These are phyloP conservation scores for Pterocarpus macrocarpus DNA, from an alignment of 306 rosid genomes.

Conservation along the genomic window DNA sequence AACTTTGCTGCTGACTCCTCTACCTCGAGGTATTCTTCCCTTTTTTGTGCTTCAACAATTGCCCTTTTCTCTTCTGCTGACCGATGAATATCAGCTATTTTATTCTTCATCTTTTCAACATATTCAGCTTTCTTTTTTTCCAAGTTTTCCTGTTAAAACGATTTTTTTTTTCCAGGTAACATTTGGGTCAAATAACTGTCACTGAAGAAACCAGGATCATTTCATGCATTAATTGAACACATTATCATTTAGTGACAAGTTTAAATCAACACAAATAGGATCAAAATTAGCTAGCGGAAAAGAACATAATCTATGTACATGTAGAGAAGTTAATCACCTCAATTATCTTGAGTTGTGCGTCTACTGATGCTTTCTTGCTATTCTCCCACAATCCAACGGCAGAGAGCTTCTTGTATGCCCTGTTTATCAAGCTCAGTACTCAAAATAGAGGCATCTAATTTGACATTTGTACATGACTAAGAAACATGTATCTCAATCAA, in stretches of 20 bases:
- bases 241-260: not conserved
- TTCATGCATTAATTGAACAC: not conserved
- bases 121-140: conserved; percentile 77
- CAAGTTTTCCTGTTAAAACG: conserved; percentile 62
- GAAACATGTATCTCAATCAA: not conserved
- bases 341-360: conserved; percentile 68
- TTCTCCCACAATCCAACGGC: conserved; percentile 80
- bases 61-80: conserved; percentile 83
- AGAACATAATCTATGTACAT: not conserved
- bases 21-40: conserved; percentile 65
- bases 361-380: conserved; percentile 62
- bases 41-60: conserved; percentile 66
- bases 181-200: not conserved
- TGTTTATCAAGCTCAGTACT: conserved; percentile 40
- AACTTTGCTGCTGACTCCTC: conserved; percentile 80
- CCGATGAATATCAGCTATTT: conserved; percentile 68
- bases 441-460: not conserved
- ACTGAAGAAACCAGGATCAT: not conserved
- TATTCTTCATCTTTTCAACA: conserved; percentile 72
- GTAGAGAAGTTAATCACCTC: conserved; percentile 61
- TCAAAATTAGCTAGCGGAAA: too few relatives aligned
- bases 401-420: conserved; percentile 72
- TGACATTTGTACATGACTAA: conserved; percentile 3
- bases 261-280: not conserved
- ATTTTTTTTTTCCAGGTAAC: not conserved